These are phyloP conservation scores for Styphnolobium japonicum DNA, from an alignment of 306 rosid genomes.

Conservation along the genomic window DNA sequence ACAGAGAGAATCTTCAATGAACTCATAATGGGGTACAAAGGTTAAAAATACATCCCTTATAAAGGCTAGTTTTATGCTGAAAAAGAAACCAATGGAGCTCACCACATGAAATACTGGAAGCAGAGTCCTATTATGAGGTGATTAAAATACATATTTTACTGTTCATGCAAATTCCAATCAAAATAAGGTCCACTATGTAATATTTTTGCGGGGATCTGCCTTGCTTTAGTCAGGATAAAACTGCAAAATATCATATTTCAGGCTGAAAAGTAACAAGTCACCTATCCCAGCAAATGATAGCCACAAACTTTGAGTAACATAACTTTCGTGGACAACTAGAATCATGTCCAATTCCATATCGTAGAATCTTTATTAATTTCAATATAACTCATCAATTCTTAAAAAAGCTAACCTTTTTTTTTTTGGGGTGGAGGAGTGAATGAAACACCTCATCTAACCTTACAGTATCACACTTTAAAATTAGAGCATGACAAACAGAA, in stretches of 20 bases:
- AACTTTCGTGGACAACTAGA: background rate
- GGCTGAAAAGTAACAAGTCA: background rate
- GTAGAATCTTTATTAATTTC: background rate
- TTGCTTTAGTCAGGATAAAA: background rate
- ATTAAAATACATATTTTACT: background rate
- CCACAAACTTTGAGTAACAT: background rate
- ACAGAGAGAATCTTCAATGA: background rate
- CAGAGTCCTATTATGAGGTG: background rate
- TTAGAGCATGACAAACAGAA: constrained; percentile 19
- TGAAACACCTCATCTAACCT: background rate
- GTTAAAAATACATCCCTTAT: no score
- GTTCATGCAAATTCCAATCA: background rate
- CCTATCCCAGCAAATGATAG: background rate
- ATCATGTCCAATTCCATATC: background rate
- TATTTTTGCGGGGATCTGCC: background rate
- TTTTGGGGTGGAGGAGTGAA: background rate
- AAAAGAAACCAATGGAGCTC: background rate
- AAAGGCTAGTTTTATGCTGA: no score
- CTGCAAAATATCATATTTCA: background rate
- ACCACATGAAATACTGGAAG: no score
- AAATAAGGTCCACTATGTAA: background rate
- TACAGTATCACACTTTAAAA: background rate
- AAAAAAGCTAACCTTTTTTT: background rate
- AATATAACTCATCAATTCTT: background rate
- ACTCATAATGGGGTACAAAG: background rate